These are phyloP conservation scores for Candida khao-thaluensis DNA, from an alignment of 805 yeast species.

Conservation along the genomic window DNA sequence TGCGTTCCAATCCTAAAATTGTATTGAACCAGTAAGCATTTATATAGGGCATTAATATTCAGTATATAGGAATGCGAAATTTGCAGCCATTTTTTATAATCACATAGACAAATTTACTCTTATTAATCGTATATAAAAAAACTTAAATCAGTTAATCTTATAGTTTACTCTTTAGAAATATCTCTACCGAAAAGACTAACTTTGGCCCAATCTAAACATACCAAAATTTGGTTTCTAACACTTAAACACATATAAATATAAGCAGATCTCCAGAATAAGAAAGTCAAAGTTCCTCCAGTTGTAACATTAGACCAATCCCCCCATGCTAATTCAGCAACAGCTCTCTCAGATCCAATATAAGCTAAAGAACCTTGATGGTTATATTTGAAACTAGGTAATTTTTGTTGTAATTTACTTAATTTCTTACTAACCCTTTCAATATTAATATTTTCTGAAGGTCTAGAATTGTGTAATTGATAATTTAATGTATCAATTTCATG, in stretches of 20 bases:
- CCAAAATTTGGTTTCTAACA: constrained; percentile 82
- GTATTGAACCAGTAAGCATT: neutral
- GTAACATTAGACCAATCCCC: constrained; percentile 78
- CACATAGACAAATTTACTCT: no score
- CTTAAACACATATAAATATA: constrained; percentile 91
- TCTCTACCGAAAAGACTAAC: constrained; percentile 90
- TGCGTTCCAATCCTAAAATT: neutral
- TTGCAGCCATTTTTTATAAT: no score
- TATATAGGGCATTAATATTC: no score
- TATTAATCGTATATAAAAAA: no score
- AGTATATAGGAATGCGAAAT: no score
- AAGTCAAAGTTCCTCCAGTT: constrained; percentile 82
- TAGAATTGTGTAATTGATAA: constrained; percentile 40
- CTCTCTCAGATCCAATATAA: constrained; percentile 89
- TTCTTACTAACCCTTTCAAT: constrained; percentile 47
- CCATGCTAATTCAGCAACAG: constrained; percentile 86
- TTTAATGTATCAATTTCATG: constrained; percentile 60
- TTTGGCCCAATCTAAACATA: constrained; percentile 86
- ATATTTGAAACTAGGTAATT: constrained; percentile 67
- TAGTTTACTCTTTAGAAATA: constrained; percentile 69
- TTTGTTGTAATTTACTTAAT: constrained; percentile 41
- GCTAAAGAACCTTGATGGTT: constrained; percentile 92
- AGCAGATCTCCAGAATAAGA: constrained; percentile 92
- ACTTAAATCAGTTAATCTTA: no score
- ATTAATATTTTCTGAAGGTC: constrained; percentile 37